Evolutionary conservation across 2,329 filamentous ascomycete genomes (phyloP), one percentile per base, ranked within the genome.

Genomic region (Didymella segeticola): DNA sequence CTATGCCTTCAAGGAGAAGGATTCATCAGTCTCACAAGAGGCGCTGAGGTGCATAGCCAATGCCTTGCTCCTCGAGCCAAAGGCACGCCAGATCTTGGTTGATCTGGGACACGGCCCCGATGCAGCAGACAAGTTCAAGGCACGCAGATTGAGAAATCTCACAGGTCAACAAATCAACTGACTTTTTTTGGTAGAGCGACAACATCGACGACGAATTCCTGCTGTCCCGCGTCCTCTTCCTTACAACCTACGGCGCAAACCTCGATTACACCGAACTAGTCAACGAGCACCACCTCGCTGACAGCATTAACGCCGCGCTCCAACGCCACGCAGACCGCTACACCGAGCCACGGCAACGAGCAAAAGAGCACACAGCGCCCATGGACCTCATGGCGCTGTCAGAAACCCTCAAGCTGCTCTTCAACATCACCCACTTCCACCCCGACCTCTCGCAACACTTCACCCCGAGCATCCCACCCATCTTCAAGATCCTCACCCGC

Each of bases 151-250:
- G n/a, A n/a, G n/a, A n/a, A n/a, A n/a, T n/a, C n/a, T n/a, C n/a
- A n/a, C n/a, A n/a, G n/a, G n/a, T n/a, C n/a, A n/a, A n/a, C n/a
- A n/a, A n/a, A n/a, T n/a, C n/a, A n/a, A n/a, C n/a, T n/a, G n/a
- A n/a, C n/a, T n/a, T n/a, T n/a, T n/a, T n/a, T n/a, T n/a, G n/a
- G n/a, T n/a, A 84, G 80, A 86, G 82, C 52, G 88, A 91, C 57
- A 87, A 81, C 63, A 82, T 84, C 49, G 92, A 98, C 57, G 89
- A 96, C 63, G 93, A 98, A 69, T 97, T 98, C 73, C 80, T 98
- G 2, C 77, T 83, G 55, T 88, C 88, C n/a, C 84, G 91, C 46
- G 85, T 96, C 36, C 78, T 96, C 14, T 93, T 96, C 65, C 80
- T 95, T 10, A 84, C 87, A 26, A 96, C 91, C 0, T 96, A 96